Conservation (phyloP, 2,329 filamentous ascomycete species). For the Aspergillus japonicus region DNA sequence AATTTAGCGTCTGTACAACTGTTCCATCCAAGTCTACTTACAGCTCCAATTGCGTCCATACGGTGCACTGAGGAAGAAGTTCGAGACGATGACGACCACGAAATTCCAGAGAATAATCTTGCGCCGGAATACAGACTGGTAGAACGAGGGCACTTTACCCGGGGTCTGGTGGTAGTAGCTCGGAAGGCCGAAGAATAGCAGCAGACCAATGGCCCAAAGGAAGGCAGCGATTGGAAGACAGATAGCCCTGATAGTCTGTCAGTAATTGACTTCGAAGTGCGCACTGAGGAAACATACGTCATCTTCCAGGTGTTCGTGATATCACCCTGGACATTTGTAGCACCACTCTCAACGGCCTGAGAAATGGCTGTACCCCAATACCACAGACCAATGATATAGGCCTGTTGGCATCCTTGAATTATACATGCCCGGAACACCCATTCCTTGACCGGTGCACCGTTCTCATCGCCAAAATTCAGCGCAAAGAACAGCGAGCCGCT, state of each 20-base stretch:
- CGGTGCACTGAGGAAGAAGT: slow-evolving; percentile 65
- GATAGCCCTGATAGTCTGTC: slow-evolving; percentile 42
- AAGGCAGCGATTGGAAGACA: slow-evolving; percentile 58
- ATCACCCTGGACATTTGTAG: slow-evolving; percentile 34
- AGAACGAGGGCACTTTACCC: slow-evolving; percentile 65
- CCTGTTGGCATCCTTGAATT: slow-evolving; percentile 66
- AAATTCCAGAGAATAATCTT: slow-evolving; percentile 69
- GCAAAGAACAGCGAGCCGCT: slow-evolving; percentile 66
- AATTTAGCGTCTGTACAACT: slow-evolving; percentile 5
- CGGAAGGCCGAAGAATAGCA: slow-evolving; percentile 62
- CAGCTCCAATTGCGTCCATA: slow-evolving; percentile 68
- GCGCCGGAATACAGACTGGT: slow-evolving; percentile 59
- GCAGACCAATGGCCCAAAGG: slow-evolving; percentile 56
- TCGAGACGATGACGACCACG: slow-evolving; percentile 62
- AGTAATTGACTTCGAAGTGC: not conserved
- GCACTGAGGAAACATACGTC: slow-evolving; percentile 32
- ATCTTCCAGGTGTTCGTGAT: slow-evolving; percentile 47
- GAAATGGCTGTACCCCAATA: slow-evolving; percentile 63
- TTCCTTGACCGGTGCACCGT: slow-evolving; percentile 60
- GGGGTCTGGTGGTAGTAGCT: slow-evolving; percentile 66
- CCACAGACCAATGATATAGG: slow-evolving; percentile 65
- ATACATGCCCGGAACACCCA: slow-evolving; percentile 68
- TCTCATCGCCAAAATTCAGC: slow-evolving; percentile 66
- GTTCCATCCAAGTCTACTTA: slow-evolving; percentile 20
- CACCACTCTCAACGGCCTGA: slow-evolving; percentile 44